These are phyloP conservation scores for Leersia perrieri DNA, from an alignment of 176 grass and related monocot genomes.

Conservation along the genomic window DNA sequence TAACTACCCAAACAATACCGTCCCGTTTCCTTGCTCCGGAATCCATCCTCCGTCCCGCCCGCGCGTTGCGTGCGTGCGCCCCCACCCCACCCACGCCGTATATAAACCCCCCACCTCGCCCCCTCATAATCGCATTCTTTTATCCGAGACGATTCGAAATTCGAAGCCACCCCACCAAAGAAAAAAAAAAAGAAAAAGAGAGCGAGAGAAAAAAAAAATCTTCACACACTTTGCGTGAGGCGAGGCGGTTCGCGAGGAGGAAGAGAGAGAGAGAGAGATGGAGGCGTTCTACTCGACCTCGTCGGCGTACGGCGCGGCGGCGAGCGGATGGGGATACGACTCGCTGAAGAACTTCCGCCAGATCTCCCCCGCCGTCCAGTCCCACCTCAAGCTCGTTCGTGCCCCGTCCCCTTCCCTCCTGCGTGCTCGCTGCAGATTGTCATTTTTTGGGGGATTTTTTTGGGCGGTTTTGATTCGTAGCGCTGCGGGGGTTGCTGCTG, in stretches of 20 bases:
- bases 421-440: background rate
- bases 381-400: conserved; percentile 81
- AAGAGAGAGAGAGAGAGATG: conserved; percentile 27
- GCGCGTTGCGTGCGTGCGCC: too few relatives aligned
- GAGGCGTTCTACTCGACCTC: conserved; percentile 52
- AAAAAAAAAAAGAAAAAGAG: background rate
- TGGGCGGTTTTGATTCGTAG: background rate
- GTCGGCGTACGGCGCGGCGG: conserved; percentile 21
- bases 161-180: background rate
- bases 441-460: background rate
- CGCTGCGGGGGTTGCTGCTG: background rate
- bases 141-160: background rate
- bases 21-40: background rate
- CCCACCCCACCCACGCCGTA: background rate
- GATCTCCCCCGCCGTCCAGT: conserved; percentile 74
- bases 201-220: background rate
- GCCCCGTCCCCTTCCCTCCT: background rate
- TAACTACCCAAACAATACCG: background rate
- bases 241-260: conserved; percentile 14
- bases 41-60: background rate
- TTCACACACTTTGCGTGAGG: conserved; percentile 8
- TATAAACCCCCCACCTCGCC: background rate
- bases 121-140: background rate
- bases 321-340: conserved; percentile 35
- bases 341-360: conserved; percentile 73